A percentile compares a stretch with the other conserved stretches of the same genome.
Conservation (phyloP, 192 early-diverging fungal genomes). For the Chytriomyces sp. region DNA sequence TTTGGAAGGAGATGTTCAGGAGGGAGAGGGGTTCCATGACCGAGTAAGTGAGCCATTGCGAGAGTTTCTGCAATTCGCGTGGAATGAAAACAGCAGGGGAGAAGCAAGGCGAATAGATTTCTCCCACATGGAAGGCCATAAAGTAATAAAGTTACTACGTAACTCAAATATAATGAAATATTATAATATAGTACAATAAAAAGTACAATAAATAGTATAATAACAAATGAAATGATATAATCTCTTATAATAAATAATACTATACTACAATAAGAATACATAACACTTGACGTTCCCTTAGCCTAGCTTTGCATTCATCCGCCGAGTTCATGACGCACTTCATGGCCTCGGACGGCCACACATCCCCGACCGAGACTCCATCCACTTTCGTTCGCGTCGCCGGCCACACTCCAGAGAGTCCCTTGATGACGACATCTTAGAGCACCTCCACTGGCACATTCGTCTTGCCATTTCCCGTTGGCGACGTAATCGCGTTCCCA, state of each 20-base stretch:
- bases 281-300: no score
- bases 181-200: no score
- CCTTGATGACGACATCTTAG: slow-evolving; percentile 79
- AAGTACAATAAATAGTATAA: no score
- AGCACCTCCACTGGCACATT: slow-evolving; percentile 67
- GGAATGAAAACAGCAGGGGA: slow-evolving; percentile 1
- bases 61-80: slow-evolving; percentile 77
- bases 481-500: background rate
- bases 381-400: slow-evolving; percentile 74
- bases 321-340: slow-evolving; percentile 14
- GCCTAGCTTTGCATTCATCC: background rate
- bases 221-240: no score
- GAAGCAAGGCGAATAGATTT: background rate
- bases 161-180: slow-evolving; percentile 17
- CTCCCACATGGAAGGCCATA: slow-evolving; percentile 8
- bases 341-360: slow-evolving; percentile 78
- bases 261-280: no score
- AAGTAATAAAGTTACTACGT: no score
- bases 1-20: slow-evolving; percentile 47
- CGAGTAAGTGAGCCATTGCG: slow-evolving; percentile 95
- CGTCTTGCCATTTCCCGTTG: slow-evolving; percentile 16
- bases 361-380: slow-evolving; percentile 83
- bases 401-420: slow-evolving; percentile 85
- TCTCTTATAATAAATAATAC: no score
- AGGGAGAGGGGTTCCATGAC: slow-evolving; percentile 78